Conservation (phyloP, 176 grass and related monocot species). For the Bonia amplexicaulis region DNA sequence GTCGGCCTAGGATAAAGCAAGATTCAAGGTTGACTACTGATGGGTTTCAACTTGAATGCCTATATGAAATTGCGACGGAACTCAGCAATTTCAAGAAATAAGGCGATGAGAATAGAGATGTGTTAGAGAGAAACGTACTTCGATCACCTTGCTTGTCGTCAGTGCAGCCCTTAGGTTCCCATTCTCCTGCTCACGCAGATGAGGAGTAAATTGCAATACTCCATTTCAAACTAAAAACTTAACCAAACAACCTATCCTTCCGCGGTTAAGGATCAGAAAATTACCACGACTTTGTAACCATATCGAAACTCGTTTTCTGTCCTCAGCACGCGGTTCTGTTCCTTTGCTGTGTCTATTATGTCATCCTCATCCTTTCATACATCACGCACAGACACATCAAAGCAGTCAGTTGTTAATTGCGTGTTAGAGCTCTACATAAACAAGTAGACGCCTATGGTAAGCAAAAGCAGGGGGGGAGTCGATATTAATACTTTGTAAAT, state of each 20-base stretch:
- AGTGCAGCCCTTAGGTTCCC: conserved; percentile 71
- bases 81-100: not conserved
- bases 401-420: not conserved
- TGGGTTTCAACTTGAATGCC: not conserved
- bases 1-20: not conserved
- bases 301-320: conserved; percentile 71
- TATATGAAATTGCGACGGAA: not conserved
- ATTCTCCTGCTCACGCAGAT: conserved; percentile 66
- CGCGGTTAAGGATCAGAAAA: conserved; percentile 11
- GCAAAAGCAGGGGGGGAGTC: not conserved
- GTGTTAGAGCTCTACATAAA: not conserved
- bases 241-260: not conserved
- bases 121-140: conserved; percentile 43
- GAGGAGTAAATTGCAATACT: not conserved
- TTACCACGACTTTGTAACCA: conserved; percentile 95
- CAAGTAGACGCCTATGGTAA: not conserved
- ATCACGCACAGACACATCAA: not conserved
- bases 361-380: conserved; percentile 74
- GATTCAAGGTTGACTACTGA: not conserved
- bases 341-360: conserved; percentile 59
- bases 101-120: not conserved
- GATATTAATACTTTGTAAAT: conserved; percentile 60
- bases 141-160: conserved; percentile 61
- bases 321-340: conserved; percentile 63
- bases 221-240: not conserved